phyloP scores from a whole-genome alignment of 2,329 filamentous ascomycete species.

The Acephala macrosclerotiorum region DNA sequence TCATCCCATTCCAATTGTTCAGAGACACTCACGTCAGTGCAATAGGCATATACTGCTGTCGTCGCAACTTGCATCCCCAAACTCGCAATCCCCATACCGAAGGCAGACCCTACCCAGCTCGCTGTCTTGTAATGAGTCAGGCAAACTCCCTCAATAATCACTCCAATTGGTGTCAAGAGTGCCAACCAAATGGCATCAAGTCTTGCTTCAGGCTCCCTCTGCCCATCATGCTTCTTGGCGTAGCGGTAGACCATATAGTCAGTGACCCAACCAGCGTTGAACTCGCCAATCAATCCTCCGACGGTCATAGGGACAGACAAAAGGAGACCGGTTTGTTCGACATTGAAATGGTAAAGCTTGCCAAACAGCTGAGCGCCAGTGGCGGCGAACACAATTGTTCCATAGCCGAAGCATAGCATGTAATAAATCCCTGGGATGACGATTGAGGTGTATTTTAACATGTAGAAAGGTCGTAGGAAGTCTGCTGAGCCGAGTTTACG shows the following conservation, averaged over 20 bases:
- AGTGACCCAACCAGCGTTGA: constrained; percentile 39
- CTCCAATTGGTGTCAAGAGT: constrained; percentile 38
- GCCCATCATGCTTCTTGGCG: constrained; percentile 39
- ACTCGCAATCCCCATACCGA: constrained; percentile 47
- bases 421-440: constrained; percentile 25
- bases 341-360: constrained; percentile 37
- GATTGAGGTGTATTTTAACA: constrained; percentile 26
- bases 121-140: constrained; percentile 43
- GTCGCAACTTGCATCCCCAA: constrained; percentile 47
- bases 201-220: constrained; percentile 43
- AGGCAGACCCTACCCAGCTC: constrained; percentile 45
- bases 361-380: constrained; percentile 36
- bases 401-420: constrained; percentile 38
- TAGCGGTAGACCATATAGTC: constrained; percentile 43
- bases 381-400: constrained; percentile 39
- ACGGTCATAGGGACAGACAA: constrained; percentile 38
- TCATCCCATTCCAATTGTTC: not conserved
- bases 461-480: constrained; percentile 18
- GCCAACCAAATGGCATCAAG: constrained; percentile 44
- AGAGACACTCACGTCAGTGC: constrained; percentile 40
- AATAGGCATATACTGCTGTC: constrained; percentile 47
- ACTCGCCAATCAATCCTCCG: constrained; percentile 40
- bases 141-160: constrained; percentile 39
- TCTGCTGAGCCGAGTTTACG: constrained; percentile 7
- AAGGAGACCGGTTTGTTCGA: constrained; percentile 38